Conservation (phyloP, 1,139 yeast genomes). For the Pichia terricola region DNA sequence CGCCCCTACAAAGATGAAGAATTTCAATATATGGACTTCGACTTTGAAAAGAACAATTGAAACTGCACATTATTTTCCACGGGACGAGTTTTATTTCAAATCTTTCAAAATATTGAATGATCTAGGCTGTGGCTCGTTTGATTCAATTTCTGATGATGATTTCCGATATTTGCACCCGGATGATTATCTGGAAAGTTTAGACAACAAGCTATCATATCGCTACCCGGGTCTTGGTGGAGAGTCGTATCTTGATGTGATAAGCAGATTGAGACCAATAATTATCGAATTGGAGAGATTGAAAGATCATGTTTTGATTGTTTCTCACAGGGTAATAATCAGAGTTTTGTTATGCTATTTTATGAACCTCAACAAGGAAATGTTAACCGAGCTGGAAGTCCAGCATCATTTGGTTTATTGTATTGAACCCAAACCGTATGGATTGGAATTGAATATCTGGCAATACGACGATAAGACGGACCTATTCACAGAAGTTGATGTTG, state of each 20-base stretch:
- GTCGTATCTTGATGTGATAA: conserved; percentile 26
- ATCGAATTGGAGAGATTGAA: conserved; percentile 26
- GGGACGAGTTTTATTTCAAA: conserved; percentile 22
- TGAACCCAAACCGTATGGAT: conserved; percentile 28
- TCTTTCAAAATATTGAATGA: conserved; percentile 26
- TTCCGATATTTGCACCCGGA: conserved; percentile 19
- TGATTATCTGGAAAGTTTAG: conserved; percentile 21
- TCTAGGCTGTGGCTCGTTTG: conserved; percentile 25
- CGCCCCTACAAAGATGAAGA: conserved; percentile 9
- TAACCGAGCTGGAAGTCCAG: conserved; percentile 28
- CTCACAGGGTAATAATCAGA: conserved; percentile 27
- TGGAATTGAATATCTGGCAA: conserved; percentile 27
- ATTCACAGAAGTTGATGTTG: conserved; percentile 27
- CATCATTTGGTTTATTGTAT: conserved; percentile 26
- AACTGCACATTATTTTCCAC: conserved; percentile 23
- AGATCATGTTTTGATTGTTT: conserved; percentile 25
- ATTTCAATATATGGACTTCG: conserved; percentile 27
- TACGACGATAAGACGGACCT: conserved; percentile 25
- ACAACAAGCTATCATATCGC: conserved; percentile 23
- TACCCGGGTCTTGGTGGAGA: conserved; percentile 28
- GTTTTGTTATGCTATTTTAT: conserved; percentile 27
- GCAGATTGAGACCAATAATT: conserved; percentile 25
- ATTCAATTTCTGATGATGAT: conserved; percentile 23
- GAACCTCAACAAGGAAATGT: conserved; percentile 26
- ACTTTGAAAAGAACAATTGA: conserved; percentile 24